A percentile compares a stretch with the other conserved stretches of the same genome.
These are phyloP conservation scores for Borealophlyctis nickersoniae DNA, from an alignment of 192 early-diverging fungal species.

Conservation along the genomic window DNA sequence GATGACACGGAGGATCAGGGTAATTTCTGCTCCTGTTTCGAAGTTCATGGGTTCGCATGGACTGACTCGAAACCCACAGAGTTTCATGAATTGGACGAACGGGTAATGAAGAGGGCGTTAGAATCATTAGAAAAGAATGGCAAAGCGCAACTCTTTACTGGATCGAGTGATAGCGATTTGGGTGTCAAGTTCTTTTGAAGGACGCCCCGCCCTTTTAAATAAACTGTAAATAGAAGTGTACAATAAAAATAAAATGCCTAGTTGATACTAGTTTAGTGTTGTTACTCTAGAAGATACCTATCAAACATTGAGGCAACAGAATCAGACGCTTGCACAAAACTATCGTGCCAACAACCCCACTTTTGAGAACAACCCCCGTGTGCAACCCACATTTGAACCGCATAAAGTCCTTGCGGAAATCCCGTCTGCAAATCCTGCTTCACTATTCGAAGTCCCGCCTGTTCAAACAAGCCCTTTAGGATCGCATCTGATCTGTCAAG, in stretches of 20 bases:
- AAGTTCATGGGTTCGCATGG: too few relatives aligned
- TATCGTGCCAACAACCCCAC: too few relatives aligned
- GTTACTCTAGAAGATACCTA: too few relatives aligned
- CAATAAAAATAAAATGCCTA: too few relatives aligned
- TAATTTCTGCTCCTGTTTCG: too few relatives aligned
- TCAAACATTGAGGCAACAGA: too few relatives aligned
- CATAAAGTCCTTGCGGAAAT: constrained; percentile 35
- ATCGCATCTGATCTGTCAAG: constrained; percentile 19
- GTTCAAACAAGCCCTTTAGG: constrained; percentile 31
- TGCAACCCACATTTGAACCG: constrained; percentile 42
- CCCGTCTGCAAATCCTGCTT: constrained; percentile 36
- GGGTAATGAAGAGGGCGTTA: constrained; percentile 70
- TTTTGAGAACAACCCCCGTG: too few relatives aligned
- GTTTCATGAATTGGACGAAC: constrained; percentile 72
- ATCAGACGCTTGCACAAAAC: too few relatives aligned
- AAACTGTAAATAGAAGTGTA: too few relatives aligned
- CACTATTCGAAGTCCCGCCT: constrained; percentile 35
- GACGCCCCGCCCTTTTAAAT: not conserved
- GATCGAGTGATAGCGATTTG: constrained; percentile 54
- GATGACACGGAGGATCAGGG: constrained; percentile 74
- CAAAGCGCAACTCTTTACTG: constrained; percentile 76
- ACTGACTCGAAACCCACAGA: too few relatives aligned
- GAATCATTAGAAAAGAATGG: constrained; percentile 80
- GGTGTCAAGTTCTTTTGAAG: constrained; percentile 84
- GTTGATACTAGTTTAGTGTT: too few relatives aligned